Conservation (phyloP, 2,329 filamentous ascomycete genomes). For the Xylariaceae sp. region DNA sequence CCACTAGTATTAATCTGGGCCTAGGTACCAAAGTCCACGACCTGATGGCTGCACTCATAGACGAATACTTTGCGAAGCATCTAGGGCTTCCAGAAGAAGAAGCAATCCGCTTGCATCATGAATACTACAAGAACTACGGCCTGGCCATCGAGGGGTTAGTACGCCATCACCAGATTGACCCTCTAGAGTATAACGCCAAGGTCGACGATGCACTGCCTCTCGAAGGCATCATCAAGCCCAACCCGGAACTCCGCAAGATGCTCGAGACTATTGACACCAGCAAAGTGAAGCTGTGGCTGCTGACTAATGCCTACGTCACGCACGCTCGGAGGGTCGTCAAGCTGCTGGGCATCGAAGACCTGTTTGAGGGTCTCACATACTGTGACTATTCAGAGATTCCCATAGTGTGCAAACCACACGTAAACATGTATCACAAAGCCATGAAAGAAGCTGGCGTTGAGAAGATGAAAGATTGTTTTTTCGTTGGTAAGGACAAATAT, state of each 20-base stretch:
- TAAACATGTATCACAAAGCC: slow-evolving; percentile 80
- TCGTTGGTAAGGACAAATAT: slow-evolving; percentile 65
- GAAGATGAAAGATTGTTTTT: slow-evolving; percentile 72
- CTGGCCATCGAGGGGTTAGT: slow-evolving; percentile 96
- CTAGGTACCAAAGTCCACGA: slow-evolving; percentile 76
- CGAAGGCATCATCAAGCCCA: slow-evolving; percentile 76
- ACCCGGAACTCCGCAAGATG: slow-evolving; percentile 68
- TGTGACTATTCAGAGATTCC: slow-evolving; percentile 77
- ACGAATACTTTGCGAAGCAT: slow-evolving; percentile 60
- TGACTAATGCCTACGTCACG: slow-evolving; percentile 93
- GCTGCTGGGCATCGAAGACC: slow-evolving; percentile 75
- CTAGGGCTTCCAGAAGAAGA: slow-evolving; percentile 71
- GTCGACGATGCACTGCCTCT: slow-evolving; percentile 93
- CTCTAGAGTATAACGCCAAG: slow-evolving; percentile 87
- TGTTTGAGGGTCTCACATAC: slow-evolving; percentile 92
- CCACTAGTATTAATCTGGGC: slow-evolving; percentile 14
- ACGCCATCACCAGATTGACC: slow-evolving; percentile 90
- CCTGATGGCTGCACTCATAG: slow-evolving; percentile 81
- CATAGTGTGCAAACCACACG: slow-evolving; percentile 82
- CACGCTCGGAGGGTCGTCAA: slow-evolving; percentile 80
- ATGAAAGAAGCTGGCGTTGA: slow-evolving; percentile 78
- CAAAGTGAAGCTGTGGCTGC: slow-evolving; percentile 87
- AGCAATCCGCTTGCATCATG: slow-evolving; percentile 78
- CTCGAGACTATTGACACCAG: slow-evolving; percentile 76
- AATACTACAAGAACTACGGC: slow-evolving; percentile 94